Percentiles rank a stretch among this genome's conserved stretches.
These are phyloP conservation scores for Paraphaeosphaeria minitans DNA, from an alignment of 2,329 filamentous ascomycete genomes.

Conservation along the genomic window DNA sequence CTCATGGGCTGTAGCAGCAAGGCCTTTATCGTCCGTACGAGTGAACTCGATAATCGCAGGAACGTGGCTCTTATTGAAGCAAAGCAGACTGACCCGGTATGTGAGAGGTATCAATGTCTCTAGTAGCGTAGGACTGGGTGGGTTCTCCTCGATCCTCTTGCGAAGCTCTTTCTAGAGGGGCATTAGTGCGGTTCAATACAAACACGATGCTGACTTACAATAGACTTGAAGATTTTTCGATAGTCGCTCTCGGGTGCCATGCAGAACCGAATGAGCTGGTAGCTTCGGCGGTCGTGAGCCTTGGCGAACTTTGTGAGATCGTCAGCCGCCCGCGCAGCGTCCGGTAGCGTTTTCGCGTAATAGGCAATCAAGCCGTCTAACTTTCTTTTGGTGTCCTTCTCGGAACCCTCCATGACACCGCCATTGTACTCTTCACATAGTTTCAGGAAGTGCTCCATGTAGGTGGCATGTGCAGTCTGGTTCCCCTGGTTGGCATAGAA, in stretches of 20 bases:
- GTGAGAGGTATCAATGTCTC: slow-evolving; percentile 83
- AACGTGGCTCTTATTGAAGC: slow-evolving; percentile 95
- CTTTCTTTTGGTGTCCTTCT: slow-evolving; percentile 69
- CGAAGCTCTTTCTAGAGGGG: slow-evolving; percentile 71
- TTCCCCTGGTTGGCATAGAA: slow-evolving; percentile 86
- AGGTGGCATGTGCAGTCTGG: slow-evolving; percentile 74
- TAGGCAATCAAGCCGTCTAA: slow-evolving; percentile 76
- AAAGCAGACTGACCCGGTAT: slow-evolving; percentile 80
- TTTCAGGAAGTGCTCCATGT: slow-evolving; percentile 76
- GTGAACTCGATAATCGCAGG: slow-evolving; percentile 87
- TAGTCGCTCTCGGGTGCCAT: slow-evolving; percentile 88
- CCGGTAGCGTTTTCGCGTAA: slow-evolving; percentile 76
- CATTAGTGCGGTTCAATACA: slow-evolving; percentile 17
- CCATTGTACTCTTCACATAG: slow-evolving; percentile 91
- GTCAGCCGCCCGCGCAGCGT: slow-evolving; percentile 70
- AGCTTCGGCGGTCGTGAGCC: slow-evolving; percentile 84
- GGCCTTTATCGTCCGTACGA: slow-evolving; percentile 77
- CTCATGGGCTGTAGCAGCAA: slow-evolving; percentile 82
- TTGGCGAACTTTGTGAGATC: slow-evolving; percentile 93
- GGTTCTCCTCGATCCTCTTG: slow-evolving; percentile 75
- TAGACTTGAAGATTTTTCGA: slow-evolving; percentile 84
- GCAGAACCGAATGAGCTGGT: slow-evolving; percentile 85
- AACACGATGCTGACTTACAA: slow-evolving; percentile 48
- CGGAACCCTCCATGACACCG: slow-evolving; percentile 75
- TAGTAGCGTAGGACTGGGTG: slow-evolving; percentile 66